Evolutionary conservation across 192 early-diverging fungal species (phyloP).

Genomic region (Podila verticillata): DNA sequence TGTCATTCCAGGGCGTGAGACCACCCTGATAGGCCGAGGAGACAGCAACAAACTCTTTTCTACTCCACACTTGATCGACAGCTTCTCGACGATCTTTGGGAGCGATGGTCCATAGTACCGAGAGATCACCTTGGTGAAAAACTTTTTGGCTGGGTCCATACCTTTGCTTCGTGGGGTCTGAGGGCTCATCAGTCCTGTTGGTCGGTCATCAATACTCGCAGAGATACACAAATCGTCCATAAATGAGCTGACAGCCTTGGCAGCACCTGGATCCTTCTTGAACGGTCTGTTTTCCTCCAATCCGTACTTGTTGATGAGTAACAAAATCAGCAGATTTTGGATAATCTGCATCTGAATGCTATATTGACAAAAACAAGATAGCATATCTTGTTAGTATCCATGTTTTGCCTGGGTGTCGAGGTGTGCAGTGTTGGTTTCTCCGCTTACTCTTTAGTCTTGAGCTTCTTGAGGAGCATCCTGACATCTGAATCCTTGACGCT

Average conservation of each 20-base stretch:
- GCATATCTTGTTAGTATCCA: background rate
- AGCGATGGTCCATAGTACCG: conserved; percentile 29
- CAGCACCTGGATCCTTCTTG: conserved; percentile 47
- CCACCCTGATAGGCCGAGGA: conserved; percentile 9
- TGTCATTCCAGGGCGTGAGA: conserved; percentile 14
- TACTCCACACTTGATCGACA: conserved; percentile 38
- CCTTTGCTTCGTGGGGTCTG: conserved; percentile 41
- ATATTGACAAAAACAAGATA: background rate
- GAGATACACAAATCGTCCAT: conserved; percentile 47
- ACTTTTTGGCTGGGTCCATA: conserved; percentile 44
- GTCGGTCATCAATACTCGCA: conserved; percentile 23
- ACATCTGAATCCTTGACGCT: conserved; percentile 29
- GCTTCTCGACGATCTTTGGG: conserved; percentile 23
- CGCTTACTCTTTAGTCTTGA: conserved; percentile 50
- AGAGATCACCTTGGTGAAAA: conserved; percentile 24
- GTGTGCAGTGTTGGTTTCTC: no score
- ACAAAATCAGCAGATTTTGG: conserved; percentile 36
- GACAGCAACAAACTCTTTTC: conserved; percentile 28
- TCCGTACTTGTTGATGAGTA: conserved; percentile 34
- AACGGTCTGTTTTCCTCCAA: conserved; percentile 45
- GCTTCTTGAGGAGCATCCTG: conserved; percentile 6
- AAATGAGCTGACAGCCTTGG: conserved; percentile 17
- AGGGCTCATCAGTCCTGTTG: conserved; percentile 28
- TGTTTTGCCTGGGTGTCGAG: background rate
- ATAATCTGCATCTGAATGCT: conserved; percentile 46